Evolutionary conservation across 2,329 filamentous ascomycete species (phyloP).

Genomic region (Fusarium nodosum): DNA sequence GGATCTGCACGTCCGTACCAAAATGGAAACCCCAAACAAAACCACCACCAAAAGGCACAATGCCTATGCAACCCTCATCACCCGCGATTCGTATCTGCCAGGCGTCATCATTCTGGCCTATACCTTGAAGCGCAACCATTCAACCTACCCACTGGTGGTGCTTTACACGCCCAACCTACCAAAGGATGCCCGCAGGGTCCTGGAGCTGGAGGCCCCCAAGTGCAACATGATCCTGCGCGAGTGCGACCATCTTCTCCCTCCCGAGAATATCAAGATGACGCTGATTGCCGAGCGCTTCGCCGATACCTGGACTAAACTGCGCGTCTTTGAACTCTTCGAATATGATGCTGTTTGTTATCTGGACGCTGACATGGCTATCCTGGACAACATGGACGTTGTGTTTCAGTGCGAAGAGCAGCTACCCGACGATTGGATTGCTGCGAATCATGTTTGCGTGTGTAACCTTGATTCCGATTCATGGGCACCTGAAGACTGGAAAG

Average conservation of each 20-base stretch:
- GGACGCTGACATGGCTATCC: conserved; percentile 43
- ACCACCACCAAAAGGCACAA: conserved; percentile 20
- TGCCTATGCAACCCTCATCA: conserved; percentile 45
- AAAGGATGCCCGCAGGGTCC: conserved; percentile 12
- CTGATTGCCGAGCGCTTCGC: conserved; percentile 42
- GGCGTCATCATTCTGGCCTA: conserved; percentile 42
- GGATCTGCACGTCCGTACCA: conserved; percentile 8
- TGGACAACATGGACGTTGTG: conserved; percentile 40
- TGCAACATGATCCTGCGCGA: conserved; percentile 30
- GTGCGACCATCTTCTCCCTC: conserved; percentile 36
- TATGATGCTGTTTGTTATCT: conserved; percentile 45
- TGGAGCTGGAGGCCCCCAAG: conserved; percentile 34
- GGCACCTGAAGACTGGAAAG: conserved; percentile 41
- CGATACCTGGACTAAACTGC: conserved; percentile 43
- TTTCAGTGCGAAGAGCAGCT: conserved; percentile 31
- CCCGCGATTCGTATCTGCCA: conserved; percentile 42
- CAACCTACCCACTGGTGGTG: conserved; percentile 34
- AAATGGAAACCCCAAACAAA: conserved; percentile 7
- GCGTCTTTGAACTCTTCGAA: conserved; percentile 37
- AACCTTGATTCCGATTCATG: conserved; percentile 42
- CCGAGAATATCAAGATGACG: conserved; percentile 31
- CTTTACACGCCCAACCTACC: conserved; percentile 38
- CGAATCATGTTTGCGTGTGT: conserved; percentile 45
- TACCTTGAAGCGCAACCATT: conserved; percentile 32
- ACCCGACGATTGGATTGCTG: conserved; percentile 40